phyloP scores from a whole-genome alignment of 2,329 filamentous ascomycete genomes.

The Sporothrix inflata region DNA sequence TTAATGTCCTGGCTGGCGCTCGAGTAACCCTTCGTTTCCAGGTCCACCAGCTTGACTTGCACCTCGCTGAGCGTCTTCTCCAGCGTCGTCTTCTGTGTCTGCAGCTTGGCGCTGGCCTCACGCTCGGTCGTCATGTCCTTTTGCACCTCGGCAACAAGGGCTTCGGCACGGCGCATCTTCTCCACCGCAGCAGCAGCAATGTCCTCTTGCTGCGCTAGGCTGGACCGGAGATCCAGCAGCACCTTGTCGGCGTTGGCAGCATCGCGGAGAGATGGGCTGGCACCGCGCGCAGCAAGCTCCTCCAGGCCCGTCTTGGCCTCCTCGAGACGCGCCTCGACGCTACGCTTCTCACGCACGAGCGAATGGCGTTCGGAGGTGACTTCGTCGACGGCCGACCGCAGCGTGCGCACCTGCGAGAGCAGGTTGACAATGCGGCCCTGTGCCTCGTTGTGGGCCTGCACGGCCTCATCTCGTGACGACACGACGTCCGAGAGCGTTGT shows the following conservation, averaged over 20 bases:
- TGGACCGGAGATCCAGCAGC: constrained; percentile 83
- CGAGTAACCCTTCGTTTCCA: constrained; percentile 96
- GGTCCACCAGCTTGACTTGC: constrained; percentile 84
- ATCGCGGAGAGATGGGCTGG: constrained; percentile 85
- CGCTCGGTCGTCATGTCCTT: constrained; percentile 88
- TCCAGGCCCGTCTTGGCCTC: constrained; percentile 89
- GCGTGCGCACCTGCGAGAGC: constrained; percentile 82
- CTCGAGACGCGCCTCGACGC: constrained; percentile 78
- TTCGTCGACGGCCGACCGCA: constrained; percentile 85
- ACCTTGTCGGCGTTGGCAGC: constrained; percentile 80
- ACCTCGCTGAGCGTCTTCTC: constrained; percentile 91
- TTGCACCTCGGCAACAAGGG: constrained; percentile 83
- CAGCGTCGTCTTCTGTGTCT: constrained; percentile 85
- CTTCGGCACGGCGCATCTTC: constrained; percentile 95
- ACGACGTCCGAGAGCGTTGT: constrained; percentile 86
- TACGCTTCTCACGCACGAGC: constrained; percentile 85
- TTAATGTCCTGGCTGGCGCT: constrained; percentile 93
- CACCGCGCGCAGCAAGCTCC: constrained; percentile 80
- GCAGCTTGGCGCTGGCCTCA: constrained; percentile 77
- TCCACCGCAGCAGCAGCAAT: constrained; percentile 88
- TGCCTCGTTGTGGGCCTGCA: constrained; percentile 90
- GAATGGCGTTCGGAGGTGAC: constrained; percentile 82
- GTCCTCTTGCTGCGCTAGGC: constrained; percentile 89
- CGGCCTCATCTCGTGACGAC: constrained; percentile 90
- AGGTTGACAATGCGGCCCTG: constrained; percentile 91